Base-by-base conservation (phyloP, 495 filamentous ascomycete genomes). In the Aspergillus incahuasiensis region DNA sequence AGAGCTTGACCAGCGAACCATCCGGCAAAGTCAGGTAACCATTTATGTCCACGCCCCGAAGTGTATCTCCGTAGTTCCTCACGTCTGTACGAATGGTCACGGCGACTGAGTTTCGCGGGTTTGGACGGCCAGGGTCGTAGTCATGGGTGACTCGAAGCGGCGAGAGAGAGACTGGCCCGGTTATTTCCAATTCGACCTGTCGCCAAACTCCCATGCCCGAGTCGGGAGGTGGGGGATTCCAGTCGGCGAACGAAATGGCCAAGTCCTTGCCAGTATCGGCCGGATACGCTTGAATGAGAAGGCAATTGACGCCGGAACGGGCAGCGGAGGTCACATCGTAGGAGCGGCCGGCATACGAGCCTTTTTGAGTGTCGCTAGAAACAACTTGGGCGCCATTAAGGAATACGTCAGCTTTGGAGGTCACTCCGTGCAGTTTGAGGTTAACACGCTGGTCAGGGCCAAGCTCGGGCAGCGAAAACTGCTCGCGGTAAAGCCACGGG, bases 201-300 rank as follows among this genome's bases (percentile, higher is more conserved):
- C 84, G 74, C 84, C 84, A 86, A 1, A 87, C 74, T 0, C 85
- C 84, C 0, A 79, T 83, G 1, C 79, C 78, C 48, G 79, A 83
- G 59, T 84, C 80, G 0, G 74, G 68, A 0, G 85, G 84, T 52
- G 79, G 82, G 0, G 83, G 83, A 41, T 86, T 86, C 85, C 85
- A 87, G 54, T 87, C 84, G 1, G 82, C 78, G 82, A 87, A 0
- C 83, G 81, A 18, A 82, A 60, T 0, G 77, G 77, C 81, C 44
- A 86, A 74, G 53, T 87, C 82, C 22, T 76, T 70, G 24, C 79
- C 70, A 60, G 84, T 85, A 54, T 81, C 69, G 0, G 83, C 86
- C 0, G 83, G 83, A 51, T 85, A 70, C 0, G 75, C 79, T 21
- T 73, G 64, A 13, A 86, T 74, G 5, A 79, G 67, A 13, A 87